Percentiles rank a stretch among this genome's conserved stretches.
Conservation (phyloP, 352 stramenopile species). For the Phytophthora pisi region DNA sequence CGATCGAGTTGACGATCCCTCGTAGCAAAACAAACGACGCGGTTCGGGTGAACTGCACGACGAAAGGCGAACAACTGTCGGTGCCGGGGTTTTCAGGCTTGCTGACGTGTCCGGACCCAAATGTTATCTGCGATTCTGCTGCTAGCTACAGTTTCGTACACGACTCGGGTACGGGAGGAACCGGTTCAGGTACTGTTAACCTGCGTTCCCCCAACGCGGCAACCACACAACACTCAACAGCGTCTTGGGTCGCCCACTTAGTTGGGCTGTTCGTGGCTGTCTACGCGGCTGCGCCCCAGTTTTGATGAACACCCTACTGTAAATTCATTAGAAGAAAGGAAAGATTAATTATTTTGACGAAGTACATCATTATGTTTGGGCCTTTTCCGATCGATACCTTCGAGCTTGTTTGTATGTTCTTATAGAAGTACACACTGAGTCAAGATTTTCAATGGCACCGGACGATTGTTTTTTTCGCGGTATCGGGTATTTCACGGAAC, state of each 20-base stretch:
- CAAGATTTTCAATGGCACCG: too few species aligned
- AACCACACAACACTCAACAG: neutral
- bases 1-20: conserved; percentile 58
- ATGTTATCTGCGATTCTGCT: conserved; percentile 53
- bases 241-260: neutral
- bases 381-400: too few species aligned
- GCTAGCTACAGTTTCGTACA: conserved; percentile 25
- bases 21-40: conserved; percentile 24
- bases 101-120: conserved; percentile 75
- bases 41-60: conserved; percentile 53
- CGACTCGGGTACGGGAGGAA: neutral
- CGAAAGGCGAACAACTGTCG: conserved; percentile 47
- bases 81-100: conserved; percentile 57
- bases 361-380: too few species aligned
- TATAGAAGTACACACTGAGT: too few species aligned
- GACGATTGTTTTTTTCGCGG: too few species aligned
- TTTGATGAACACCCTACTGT: neutral
- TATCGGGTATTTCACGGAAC: too few species aligned
- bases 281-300: neutral
- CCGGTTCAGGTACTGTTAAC: conserved; percentile 16
- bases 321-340: neutral
- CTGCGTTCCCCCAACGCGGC: conserved; percentile 22
- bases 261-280: neutral
- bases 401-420: too few species aligned
- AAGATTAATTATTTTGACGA: too few species aligned